These are phyloP conservation scores for Areca catechu DNA, from an alignment of 176 grass and related monocot species.

Conservation along the genomic window DNA sequence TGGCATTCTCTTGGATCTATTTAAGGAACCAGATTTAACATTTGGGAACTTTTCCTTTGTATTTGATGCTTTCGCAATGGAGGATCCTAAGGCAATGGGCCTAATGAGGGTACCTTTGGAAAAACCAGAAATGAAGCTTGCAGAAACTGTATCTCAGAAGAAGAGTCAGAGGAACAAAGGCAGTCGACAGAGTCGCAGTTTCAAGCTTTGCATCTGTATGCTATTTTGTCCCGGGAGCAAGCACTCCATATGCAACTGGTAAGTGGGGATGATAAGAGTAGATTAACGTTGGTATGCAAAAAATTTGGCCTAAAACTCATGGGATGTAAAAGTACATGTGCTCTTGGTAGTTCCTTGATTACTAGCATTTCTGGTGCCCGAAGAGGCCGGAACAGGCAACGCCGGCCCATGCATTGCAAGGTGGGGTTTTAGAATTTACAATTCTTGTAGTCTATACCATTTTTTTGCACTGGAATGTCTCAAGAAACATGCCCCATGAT, in stretches of 20 bases:
- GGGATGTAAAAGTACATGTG: constrained; percentile 49
- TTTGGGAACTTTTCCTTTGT: constrained; percentile 59
- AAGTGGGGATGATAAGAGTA: constrained; percentile 34
- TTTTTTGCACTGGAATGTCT: no score
- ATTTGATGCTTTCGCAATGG: constrained; percentile 34
- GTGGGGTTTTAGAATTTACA: not conserved
- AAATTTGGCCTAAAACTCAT: constrained; percentile 57
- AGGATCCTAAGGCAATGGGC: constrained; percentile 43
- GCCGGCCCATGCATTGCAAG: constrained; percentile 26
- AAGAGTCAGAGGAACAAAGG: constrained; percentile 15
- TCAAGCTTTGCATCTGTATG: constrained; percentile 46
- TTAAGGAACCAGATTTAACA: constrained; percentile 63
- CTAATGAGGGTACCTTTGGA: constrained; percentile 46
- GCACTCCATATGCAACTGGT: constrained; percentile 34
- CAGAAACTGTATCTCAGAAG: not conserved
- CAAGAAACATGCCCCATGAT: no score
- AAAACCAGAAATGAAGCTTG: constrained; percentile 3
- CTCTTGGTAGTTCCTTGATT: constrained; percentile 41
- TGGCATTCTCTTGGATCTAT: constrained; percentile 44
- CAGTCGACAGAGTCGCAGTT: constrained; percentile 12
- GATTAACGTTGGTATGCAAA: constrained; percentile 51
- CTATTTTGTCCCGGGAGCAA: constrained; percentile 36
- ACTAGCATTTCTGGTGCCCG: constrained; percentile 38
- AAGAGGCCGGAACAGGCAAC: constrained; percentile 37
- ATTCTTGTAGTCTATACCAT: not conserved